Base-by-base conservation (phyloP, 225 moss, liverwort and hornwort genomes). In the Marchantia polymorpha region DNA sequence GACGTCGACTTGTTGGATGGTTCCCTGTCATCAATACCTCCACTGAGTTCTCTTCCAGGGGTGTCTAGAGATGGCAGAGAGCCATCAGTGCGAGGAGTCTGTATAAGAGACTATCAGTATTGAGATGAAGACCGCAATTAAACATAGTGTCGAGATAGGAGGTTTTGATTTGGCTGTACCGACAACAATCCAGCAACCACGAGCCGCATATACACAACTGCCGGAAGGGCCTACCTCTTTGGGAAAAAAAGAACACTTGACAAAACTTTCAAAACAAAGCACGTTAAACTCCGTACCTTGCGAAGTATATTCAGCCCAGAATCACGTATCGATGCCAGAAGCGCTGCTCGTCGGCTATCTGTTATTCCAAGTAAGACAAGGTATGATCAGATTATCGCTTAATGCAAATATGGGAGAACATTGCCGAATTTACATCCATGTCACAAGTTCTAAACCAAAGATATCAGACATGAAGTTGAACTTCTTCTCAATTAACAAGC, bases 261-360 rank as follows among this genome's bases (percentile, higher is more conserved):
- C 14, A 54, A 31, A 74, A 30, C 2, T 1, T 15, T 10, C 50
- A 49, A 53, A 16, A 39, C 15, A 9, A 76, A 9, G 23, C 27
- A n/a, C n/a, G 25, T 17, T 22, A 39, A 27, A 60, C 59, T 59
- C 39, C 79, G n/a, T 74, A 96, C 96, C 94, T 92, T 96, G 74
- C 96, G 93, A 58, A 96, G 87, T 69, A 81, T 56, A 80, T 88
- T 87, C 77, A 94, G 83, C 59, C 92, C 89, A 66, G 89, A 91
- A 67, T 79, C 88, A 78, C 96, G 96, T 64, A 96, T 96, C 27
- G 93, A 89, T 82, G 90, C 92, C 94, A 96, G 83, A 47, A 96
- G 89, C 53, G 88, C 96, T 67, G 91, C 94, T 82, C 94, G 92
- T 79, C 84, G 89, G 72, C 78, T 72, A 89, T 92, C 96, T 86